Percentiles rank a stretch among this genome's conserved stretches.
Conservation (phyloP, 2,329 filamentous ascomycete species). For the Biscogniauxia mediterranea region DNA sequence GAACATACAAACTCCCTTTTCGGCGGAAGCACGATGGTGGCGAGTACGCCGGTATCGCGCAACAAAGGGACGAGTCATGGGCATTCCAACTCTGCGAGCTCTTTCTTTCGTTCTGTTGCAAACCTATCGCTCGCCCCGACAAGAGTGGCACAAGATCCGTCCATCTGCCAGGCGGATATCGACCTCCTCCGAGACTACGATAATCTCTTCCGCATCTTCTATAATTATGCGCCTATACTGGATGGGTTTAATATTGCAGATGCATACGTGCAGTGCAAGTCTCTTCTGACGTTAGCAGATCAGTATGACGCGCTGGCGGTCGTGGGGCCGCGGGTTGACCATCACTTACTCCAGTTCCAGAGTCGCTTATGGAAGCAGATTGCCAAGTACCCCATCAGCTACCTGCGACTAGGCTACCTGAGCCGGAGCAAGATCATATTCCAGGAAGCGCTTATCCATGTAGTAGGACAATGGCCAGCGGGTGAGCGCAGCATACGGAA, state of each 20-base stretch:
- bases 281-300: constrained; percentile 82
- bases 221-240: constrained; percentile 82
- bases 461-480: constrained; percentile 89
- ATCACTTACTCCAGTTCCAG: constrained; percentile 90
- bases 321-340: constrained; percentile 85
- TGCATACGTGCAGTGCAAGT: constrained; percentile 92
- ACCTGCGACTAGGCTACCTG: constrained; percentile 84
- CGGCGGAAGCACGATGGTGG: constrained; percentile 44
- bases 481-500: constrained; percentile 74
- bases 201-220: constrained; percentile 93
- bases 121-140: constrained; percentile 61
- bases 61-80: constrained; percentile 54
- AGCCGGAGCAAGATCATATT: constrained; percentile 81
- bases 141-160: constrained; percentile 48
- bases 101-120: constrained; percentile 85
- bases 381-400: constrained; percentile 90
- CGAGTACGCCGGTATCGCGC: constrained; percentile 36
- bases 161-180: constrained; percentile 60
- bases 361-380: constrained; percentile 93
- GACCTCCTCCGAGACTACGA: constrained; percentile 90
- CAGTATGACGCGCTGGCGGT: constrained; percentile 90
- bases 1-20: constrained; percentile 51
- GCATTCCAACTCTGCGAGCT: constrained; percentile 50
- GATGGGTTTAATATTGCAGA: constrained; percentile 87
- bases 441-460: constrained; percentile 85